A percentile compares a stretch with the other conserved stretches of the same genome.
Evolutionary conservation across 2,329 filamentous ascomycete species (phyloP).

Genomic region (Epichloe sp.): DNA sequence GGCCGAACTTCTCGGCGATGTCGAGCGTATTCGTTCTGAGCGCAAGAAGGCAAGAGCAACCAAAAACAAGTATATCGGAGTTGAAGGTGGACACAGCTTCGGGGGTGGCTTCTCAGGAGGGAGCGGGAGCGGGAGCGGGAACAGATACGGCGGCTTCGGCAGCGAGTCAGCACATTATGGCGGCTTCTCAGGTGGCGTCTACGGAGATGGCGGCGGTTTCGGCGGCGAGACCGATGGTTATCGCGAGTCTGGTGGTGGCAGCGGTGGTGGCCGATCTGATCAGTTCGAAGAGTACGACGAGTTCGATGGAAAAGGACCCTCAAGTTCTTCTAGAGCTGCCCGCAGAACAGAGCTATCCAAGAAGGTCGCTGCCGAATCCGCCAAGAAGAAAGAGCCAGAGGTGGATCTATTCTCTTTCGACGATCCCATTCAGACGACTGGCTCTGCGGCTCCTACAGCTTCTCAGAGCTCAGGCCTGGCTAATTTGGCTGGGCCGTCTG

Average conservation of each 20-base stretch:
- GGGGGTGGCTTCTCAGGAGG: constrained; percentile 39
- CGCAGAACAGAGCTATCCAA: constrained; percentile 21
- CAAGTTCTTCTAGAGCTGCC: constrained; percentile 30
- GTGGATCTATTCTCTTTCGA: constrained; percentile 90
- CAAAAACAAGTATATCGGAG: constrained; percentile 89
- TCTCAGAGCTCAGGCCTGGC: constrained; percentile 35
- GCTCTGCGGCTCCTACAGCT: constrained; percentile 29
- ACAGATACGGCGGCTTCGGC: constrained; percentile 81
- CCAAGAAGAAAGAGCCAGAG: constrained; percentile 79
- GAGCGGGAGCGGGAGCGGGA: constrained; percentile 37
- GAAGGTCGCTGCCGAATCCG: constrained; percentile 43
- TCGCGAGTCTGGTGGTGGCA: constrained; percentile 86
- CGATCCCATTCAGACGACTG: constrained; percentile 46
- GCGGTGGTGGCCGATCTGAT: constrained; percentile 58
- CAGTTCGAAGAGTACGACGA: constrained; percentile 97
- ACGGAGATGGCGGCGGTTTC: constrained; percentile 86
- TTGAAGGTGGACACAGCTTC: constrained; percentile 64
- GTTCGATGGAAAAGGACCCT: constrained; percentile 60
- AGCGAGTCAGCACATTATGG: constrained; percentile 68
- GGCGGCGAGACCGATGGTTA: constrained; percentile 59
- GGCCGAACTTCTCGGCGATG: constrained; percentile 82
- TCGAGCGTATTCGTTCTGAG: constrained; percentile 70
- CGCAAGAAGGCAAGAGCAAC: constrained; percentile 84
- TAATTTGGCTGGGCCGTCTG: constrained; percentile 22
- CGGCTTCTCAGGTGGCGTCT: constrained; percentile 60